Conservation (phyloP, 257 asterid species). For the Penstemon barbatus region DNA sequence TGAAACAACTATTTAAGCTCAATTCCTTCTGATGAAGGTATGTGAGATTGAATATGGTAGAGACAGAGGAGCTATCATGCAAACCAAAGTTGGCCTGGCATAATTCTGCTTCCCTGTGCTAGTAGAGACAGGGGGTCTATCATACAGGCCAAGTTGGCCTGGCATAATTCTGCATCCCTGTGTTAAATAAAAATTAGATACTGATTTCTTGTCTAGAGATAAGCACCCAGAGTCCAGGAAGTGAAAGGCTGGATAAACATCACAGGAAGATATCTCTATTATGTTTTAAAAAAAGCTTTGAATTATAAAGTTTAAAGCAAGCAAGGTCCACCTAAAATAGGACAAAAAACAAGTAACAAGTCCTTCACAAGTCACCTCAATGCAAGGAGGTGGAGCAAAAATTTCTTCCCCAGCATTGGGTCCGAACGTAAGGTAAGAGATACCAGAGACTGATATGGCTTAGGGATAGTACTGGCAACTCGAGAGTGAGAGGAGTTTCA, state of each 20-base stretch:
- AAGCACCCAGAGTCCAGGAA: background rate
- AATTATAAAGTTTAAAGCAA: conserved; percentile 19
- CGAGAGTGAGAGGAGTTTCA: background rate
- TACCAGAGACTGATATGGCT: conserved; percentile 10
- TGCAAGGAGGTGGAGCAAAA: conserved; percentile 18
- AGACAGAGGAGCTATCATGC: background rate
- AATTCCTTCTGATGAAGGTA: background rate
- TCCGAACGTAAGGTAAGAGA: conserved; percentile 5
- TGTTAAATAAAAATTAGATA: background rate
- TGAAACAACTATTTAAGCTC: background rate
- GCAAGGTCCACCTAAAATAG: conserved; percentile 9
- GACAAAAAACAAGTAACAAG: conserved; percentile 1
- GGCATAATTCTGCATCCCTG: conserved; percentile 4
- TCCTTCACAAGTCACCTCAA: background rate
- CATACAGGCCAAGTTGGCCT: conserved; percentile 16
- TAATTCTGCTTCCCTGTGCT: conserved; percentile 1
- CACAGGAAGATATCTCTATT: conserved; percentile 13
- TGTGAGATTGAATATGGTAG: background rate
- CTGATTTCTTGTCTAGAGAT: background rate
- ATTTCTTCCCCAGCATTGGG: background rate
- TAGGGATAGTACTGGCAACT: background rate
- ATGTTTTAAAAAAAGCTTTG: conserved; percentile 6
- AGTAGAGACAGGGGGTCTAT: conserved; percentile 8
- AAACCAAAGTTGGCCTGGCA: conserved; percentile 1
- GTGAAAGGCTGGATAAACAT: conserved; percentile 2